Evolutionary conservation across 129 eudicot genomes (phyloP).

Genomic region (Pulicaria dysenterica): DNA sequence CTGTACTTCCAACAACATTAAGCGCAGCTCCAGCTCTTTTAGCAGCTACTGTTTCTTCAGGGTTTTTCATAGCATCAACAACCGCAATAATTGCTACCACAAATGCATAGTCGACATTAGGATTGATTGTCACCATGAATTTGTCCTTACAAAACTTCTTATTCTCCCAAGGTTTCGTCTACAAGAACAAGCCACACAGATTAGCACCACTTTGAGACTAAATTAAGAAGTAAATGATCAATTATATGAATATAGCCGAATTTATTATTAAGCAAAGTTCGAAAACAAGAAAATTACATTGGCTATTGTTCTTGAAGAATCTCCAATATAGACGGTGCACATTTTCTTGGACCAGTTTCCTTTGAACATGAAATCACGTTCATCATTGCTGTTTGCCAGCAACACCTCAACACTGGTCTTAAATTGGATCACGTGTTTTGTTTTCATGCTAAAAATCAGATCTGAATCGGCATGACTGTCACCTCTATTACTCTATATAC

Average conservation of each 20-base stretch:
- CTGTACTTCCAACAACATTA: too few species aligned
- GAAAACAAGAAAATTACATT: conserved; percentile 22
- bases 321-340: conserved; percentile 35
- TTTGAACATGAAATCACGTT: conserved; percentile 21
- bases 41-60: background rate
- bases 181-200: conserved; percentile 7
- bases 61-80: conserved; percentile 27
- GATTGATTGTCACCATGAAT: conserved; percentile 45
- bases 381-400: conserved; percentile 16
- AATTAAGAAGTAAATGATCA: too few species aligned
- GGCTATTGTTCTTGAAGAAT: conserved; percentile 37
- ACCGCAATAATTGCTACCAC: conserved; percentile 43
- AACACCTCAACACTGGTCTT: conserved; percentile 17
- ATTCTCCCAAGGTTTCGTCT: conserved; percentile 35
- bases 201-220: background rate
- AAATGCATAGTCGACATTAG: conserved; percentile 52
- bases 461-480: background rate
- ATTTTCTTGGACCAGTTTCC: conserved; percentile 42
- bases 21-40: too few species aligned
- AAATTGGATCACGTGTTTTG: background rate
- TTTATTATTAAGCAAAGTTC: background rate
- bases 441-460: conserved; percentile 13
- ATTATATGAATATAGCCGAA: background rate
- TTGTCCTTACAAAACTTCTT: conserved; percentile 33
- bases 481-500: conserved; percentile 4